phyloP scores from a whole-genome alignment of 2,329 filamentous ascomycete species.

The Dactylonectria estremocensis region DNA sequence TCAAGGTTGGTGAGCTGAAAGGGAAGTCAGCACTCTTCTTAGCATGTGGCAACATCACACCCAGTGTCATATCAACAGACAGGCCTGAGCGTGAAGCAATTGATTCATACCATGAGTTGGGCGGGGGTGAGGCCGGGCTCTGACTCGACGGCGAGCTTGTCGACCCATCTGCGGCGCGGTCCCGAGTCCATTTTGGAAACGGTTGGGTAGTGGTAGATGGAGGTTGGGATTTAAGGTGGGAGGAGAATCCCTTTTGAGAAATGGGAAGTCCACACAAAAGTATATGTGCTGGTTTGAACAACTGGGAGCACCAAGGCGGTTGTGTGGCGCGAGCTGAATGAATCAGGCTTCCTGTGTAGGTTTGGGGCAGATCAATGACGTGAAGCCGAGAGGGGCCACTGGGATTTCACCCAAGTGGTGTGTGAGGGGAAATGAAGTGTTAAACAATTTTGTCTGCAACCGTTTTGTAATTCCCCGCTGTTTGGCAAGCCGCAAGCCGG shows the following conservation, averaged over 20 bases:
- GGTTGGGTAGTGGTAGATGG: not conserved
- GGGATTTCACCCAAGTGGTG: conserved; percentile 25
- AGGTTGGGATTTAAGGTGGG: not conserved
- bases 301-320: not conserved
- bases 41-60: not conserved
- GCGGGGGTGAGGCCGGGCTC: conserved; percentile 84
- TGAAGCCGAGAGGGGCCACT: conserved; percentile 26
- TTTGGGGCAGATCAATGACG: conserved; percentile 39
- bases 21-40: conserved; percentile 34
- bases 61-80: no score
- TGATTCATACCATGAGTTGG: conserved; percentile 79
- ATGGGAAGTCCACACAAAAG: not conserved
- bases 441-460: conserved; percentile 23
- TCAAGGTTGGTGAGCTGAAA: conserved; percentile 83
- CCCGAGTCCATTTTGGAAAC: conserved; percentile 48
- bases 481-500: conserved; percentile 23
- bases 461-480: conserved; percentile 38
- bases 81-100: conserved; percentile 1
- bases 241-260: not conserved
- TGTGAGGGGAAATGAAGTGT: conserved; percentile 26
- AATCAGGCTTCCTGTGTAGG: conserved; percentile 15
- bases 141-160: conserved; percentile 79
- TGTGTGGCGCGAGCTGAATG: not conserved
- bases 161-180: conserved; percentile 60
- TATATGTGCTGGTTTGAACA: not conserved